Evolutionary conservation across 305 asterid genomes (phyloP).

Genomic region (Fraxinus platypoda): DNA sequence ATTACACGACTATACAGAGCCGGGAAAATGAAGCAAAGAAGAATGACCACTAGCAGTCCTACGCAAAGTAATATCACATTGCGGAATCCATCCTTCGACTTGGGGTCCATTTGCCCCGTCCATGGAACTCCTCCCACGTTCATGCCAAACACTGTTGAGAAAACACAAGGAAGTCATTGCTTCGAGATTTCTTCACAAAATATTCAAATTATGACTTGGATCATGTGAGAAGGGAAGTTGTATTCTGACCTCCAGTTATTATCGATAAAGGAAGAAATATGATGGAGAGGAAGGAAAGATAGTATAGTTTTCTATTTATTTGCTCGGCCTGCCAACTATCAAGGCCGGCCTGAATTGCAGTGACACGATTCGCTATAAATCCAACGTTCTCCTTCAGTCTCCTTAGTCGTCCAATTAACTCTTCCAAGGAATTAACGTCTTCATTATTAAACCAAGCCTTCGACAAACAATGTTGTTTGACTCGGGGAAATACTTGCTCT

Average conservation of each 20-base stretch:
- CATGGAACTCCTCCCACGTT: conserved; percentile 98
- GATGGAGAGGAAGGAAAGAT: conserved; percentile 91
- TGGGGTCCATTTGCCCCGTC: conserved; percentile 70
- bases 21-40: conserved; percentile 80
- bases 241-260: conserved; percentile 76
- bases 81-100: conserved; percentile 66
- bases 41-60: conserved; percentile 53
- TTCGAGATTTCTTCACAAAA: background rate
- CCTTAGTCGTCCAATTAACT: conserved; percentile 76
- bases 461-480: conserved; percentile 77
- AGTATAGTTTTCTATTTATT: conserved; percentile 80
- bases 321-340: conserved; percentile 98
- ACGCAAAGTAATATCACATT: conserved; percentile 65
- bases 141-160: conserved; percentile 81
- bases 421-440: conserved; percentile 76
- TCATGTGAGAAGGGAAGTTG: background rate
- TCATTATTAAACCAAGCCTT: conserved; percentile 82
- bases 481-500: conserved; percentile 91
- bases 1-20: conserved; percentile 48
- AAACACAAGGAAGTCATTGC: background rate
- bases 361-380: conserved; percentile 81
- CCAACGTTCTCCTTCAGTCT: conserved; percentile 91
- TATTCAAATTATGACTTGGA: background rate
- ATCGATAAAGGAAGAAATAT: conserved; percentile 85
- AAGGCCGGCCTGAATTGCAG: conserved; percentile 88